phyloP scores from a whole-genome alignment of 1,284 basidiomycete genomes.

The Puccinia triticina region DNA sequence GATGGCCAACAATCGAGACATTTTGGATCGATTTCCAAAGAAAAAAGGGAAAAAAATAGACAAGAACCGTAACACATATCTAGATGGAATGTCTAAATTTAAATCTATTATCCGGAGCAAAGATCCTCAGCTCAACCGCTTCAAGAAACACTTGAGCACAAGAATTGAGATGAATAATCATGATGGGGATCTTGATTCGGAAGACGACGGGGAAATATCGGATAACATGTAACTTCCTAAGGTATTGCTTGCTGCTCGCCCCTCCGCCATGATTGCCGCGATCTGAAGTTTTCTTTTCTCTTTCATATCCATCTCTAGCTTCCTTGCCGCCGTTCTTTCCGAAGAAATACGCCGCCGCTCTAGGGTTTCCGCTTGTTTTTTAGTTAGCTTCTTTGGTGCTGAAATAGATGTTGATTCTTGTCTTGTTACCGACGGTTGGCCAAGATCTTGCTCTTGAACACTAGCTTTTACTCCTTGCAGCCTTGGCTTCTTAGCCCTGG shows the following conservation, averaged over 20 bases:
- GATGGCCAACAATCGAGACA: constrained; percentile 11
- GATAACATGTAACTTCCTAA: not conserved
- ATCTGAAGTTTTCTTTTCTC: constrained; percentile 7
- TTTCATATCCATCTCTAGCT: not conserved
- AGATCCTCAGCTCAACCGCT: not conserved
- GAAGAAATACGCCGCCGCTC: not conserved
- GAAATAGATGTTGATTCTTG: not conserved
- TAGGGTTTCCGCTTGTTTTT: not conserved
- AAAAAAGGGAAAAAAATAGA: not conserved
- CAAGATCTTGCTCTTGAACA: not conserved
- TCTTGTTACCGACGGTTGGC: not conserved
- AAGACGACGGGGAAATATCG: not conserved
- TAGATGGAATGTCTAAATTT: not conserved
- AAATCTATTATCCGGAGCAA: not conserved
- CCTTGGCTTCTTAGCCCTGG: not conserved
- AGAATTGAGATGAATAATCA: not conserved
- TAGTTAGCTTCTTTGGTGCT: not conserved
- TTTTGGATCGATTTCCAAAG: not conserved
- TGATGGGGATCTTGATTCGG: not conserved
- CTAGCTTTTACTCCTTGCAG: not conserved
- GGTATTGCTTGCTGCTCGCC: not conserved
- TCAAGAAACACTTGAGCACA: not conserved
- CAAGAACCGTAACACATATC: not conserved
- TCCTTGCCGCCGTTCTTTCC: not conserved
- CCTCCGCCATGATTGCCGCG: not conserved